Base-by-base conservation (phyloP, 2,329 filamentous ascomycete genomes). In the Bimuria novae-zelandiae region DNA sequence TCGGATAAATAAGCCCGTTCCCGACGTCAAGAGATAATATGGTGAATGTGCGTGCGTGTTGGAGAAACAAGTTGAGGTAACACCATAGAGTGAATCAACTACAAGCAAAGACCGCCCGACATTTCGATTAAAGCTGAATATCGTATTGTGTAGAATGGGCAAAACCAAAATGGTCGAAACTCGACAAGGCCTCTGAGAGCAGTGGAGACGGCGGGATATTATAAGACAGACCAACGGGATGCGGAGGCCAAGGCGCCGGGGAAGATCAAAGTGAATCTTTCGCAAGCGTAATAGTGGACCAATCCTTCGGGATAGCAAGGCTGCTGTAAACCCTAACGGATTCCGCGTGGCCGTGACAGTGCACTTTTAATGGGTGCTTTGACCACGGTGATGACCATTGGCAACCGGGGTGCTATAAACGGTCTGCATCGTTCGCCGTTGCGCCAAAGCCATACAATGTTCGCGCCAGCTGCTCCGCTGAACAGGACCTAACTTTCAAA, bases 311-410 rank as follows among this genome's bases (percentile, higher is more conserved):
- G 44, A 19, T 47, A 27, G 44, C 44, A 47, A 47, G 30, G 33
- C 44, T 47, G 44, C n/a, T 47, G 44, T 47, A 29, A 29, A 47
- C 44, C 44, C 33, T 47, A 23, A 11, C 44, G 44, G 44, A 47
- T 29, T 37, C 33, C 44, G 44, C 44, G 32, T 29, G 32, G 44
- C 29, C 27, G 23, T 37, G 32, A 47, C 44, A 25, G 33, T 47
- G 44, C 44, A 37, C 44, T 19, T 25, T 37, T 33, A 37, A 27
- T 46, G 23, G n/a, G n/a, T 37, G 44, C 44, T 37, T 17, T 47
- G 44, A 25, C 44, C 44, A 47, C 22, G 33, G 44, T 32, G 44
- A 23, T 30, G 19, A 37, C 44, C 22, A 29, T 29, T 25, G 7
- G 33, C 23, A 27, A 47, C 33, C 21, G 29, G 44, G 44, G 33